phyloP scores from a whole-genome alignment of 164 flowering plant species.

The Platanus orientalis region DNA sequence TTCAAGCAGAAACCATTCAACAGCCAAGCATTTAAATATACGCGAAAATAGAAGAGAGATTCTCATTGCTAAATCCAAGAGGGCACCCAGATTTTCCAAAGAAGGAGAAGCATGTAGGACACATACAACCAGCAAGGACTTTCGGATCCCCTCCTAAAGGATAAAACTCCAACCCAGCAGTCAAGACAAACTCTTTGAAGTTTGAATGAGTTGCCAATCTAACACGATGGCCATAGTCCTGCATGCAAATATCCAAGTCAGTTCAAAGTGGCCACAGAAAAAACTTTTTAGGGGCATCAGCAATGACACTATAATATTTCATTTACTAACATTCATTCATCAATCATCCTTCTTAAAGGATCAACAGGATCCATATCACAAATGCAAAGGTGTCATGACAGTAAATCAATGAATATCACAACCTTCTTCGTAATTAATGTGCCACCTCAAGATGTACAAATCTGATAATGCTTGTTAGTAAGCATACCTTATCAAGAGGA shows the following conservation, averaged over 20 bases:
- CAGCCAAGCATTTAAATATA: background rate
- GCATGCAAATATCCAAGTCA: constrained; percentile 27
- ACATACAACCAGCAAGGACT: constrained; percentile 96
- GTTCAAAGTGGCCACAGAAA: background rate
- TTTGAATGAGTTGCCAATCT: constrained; percentile 97
- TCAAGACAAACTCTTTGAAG: constrained; percentile 94
- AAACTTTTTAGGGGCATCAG: background rate
- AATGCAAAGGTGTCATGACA: too few species aligned
- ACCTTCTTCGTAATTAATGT: too few species aligned
- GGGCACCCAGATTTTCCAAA: too few species aligned
- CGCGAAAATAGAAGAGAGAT: background rate
- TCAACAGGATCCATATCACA: too few species aligned
- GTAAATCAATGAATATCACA: too few species aligned
- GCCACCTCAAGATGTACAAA: too few species aligned
- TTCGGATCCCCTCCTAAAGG: constrained; percentile 98
- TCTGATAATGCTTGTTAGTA: too few species aligned
- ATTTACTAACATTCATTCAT: too few species aligned
- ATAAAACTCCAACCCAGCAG: constrained; percentile 95
- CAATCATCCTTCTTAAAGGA: too few species aligned
- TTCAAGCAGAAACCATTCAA: background rate
- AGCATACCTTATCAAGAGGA: too few species aligned
- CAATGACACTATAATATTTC: too few species aligned
- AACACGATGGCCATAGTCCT: constrained; percentile 99
- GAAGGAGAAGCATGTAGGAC: constrained; percentile 12
- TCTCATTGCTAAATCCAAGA: background rate